Conservation (phyloP, 2,329 filamentous ascomycete genomes). For the Neonectria faginata region DNA sequence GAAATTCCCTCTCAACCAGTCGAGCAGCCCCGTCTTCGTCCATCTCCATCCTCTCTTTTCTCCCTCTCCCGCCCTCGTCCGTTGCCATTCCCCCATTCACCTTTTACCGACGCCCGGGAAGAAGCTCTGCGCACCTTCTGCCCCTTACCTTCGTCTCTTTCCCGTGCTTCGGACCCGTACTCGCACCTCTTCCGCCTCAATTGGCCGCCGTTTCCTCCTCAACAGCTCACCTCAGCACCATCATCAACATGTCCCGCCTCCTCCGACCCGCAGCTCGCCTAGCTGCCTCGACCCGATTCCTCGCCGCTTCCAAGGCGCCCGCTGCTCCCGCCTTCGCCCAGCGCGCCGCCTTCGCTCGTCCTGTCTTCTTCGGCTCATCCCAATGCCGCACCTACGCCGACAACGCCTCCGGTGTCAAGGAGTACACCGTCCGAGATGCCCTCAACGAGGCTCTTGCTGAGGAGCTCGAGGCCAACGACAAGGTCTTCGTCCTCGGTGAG, state of each 20-base stretch:
- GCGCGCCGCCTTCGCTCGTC: constrained; percentile 53
- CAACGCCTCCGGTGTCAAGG: constrained; percentile 74
- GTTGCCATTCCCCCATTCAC: constrained; percentile 43
- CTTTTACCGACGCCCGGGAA: constrained; percentile 42
- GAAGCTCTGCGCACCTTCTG: constrained; percentile 41
- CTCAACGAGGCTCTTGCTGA: constrained; percentile 98
- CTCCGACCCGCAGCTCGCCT: constrained; percentile 64
- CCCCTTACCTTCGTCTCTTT: constrained; percentile 29
- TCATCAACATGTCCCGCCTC: constrained; percentile 61
- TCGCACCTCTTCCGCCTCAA: constrained; percentile 38
- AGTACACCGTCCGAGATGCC: constrained; percentile 96
- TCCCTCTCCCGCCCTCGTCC: constrained; percentile 28
- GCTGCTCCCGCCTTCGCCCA: constrained; percentile 53
- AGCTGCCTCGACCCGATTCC: constrained; percentile 57
- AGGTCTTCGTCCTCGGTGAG: constrained; percentile 96
- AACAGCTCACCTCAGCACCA: constrained; percentile 27
- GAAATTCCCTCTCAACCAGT: constrained; percentile 49
- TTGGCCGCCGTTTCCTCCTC: constrained; percentile 33
- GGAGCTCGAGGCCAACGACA: constrained; percentile 93
- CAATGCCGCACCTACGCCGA: constrained; percentile 69
- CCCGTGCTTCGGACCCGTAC: constrained; percentile 27
- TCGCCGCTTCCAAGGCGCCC: constrained; percentile 49
- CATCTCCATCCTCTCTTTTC: constrained; percentile 44
- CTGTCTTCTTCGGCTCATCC: constrained; percentile 53
- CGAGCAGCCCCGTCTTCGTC: constrained; percentile 38